Conservation (phyloP, 2,329 filamentous ascomycete genomes). For the Fusarium abutilonis region DNA sequence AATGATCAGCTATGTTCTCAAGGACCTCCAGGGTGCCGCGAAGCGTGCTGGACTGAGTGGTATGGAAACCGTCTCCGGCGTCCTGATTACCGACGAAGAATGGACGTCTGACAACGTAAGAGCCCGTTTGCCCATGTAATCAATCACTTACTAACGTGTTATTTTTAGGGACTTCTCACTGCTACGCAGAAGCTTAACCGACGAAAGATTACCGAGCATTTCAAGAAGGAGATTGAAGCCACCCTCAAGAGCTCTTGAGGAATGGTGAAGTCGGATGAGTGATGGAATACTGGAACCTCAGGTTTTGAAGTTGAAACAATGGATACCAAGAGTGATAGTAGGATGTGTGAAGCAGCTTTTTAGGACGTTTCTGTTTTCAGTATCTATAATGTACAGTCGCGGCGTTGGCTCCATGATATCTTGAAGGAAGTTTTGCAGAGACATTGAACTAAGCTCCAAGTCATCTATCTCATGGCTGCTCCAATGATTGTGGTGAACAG, state of each 20-base stretch:
- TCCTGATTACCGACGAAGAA: constrained; percentile 84
- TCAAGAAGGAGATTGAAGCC: constrained; percentile 62
- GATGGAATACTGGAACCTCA: constrained; percentile 12
- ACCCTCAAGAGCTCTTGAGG: constrained; percentile 49
- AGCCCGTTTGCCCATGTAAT: constrained; percentile 35
- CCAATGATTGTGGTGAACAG: constrained; percentile 5
- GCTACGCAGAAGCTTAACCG: constrained; percentile 71
- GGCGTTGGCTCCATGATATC: constrained; percentile 44
- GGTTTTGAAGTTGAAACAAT: constrained; percentile 27
- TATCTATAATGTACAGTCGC: constrained; percentile 41
- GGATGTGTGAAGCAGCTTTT: constrained; percentile 12
- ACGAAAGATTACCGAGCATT: constrained; percentile 60
- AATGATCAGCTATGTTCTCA: constrained; percentile 68
- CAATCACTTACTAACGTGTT: constrained; percentile 33
- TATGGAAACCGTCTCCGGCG: constrained; percentile 79
- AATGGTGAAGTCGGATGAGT: constrained; percentile 6
- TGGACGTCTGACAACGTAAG: constrained; percentile 88
- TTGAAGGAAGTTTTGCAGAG: constrained; percentile 33
- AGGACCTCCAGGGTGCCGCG: constrained; percentile 73
- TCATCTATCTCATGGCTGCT: constrained; percentile 26
- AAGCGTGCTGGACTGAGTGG: constrained; percentile 72
- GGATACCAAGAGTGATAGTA: constrained; percentile 38
- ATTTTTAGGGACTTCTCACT: constrained; percentile 64
- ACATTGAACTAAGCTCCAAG: constrained; percentile 18
- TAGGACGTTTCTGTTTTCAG: constrained; percentile 32